A percentile compares a stretch with the other conserved stretches of the same genome.
Evolutionary conservation across 2,329 filamentous ascomycete genomes (phyloP).

Genomic region (Aschersonia sp.): DNA sequence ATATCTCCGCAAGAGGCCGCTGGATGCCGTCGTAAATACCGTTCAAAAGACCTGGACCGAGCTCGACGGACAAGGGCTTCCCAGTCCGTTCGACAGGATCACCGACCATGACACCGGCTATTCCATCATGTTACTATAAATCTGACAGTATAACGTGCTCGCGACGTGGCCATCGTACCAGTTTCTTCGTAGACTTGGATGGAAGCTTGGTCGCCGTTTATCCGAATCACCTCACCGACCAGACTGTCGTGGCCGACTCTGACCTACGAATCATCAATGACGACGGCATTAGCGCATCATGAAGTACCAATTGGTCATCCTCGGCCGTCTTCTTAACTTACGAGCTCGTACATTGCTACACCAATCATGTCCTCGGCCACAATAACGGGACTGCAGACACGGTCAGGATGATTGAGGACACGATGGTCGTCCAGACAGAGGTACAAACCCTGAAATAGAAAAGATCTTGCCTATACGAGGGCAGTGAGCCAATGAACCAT

Average conservation of each 20-base stretch:
- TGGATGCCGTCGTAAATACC: conserved; percentile 99
- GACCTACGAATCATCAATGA: conserved; percentile 38
- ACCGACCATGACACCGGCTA: conserved; percentile 88
- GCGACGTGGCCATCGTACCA: conserved; percentile 37
- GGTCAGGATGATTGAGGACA: conserved; percentile 7
- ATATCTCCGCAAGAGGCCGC: conserved; percentile 77
- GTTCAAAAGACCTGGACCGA: conserved; percentile 92
- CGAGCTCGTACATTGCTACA: conserved; percentile 99
- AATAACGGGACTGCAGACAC: conserved; percentile 59
- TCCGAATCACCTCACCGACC: conserved; percentile 95
- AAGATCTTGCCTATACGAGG: conserved; percentile 40
- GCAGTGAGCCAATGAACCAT: conserved; percentile 1
- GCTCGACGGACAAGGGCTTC: conserved; percentile 93
- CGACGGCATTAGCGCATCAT: no score
- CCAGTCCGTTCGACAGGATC: conserved; percentile 83
- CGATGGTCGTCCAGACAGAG: background rate
- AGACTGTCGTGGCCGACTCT: conserved; percentile 84
- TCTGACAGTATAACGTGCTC: background rate
- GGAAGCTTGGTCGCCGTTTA: conserved; percentile 87
- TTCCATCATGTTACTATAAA: background rate
- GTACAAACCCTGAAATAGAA: conserved; percentile 44
- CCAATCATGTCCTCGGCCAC: conserved; percentile 97
- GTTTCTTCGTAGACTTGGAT: conserved; percentile 99
- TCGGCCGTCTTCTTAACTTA: conserved; percentile 25
- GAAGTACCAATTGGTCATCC: no score